Base-by-base conservation (phyloP, 2,329 filamentous ascomycete genomes). In the Xylariaceae sp. region DNA sequence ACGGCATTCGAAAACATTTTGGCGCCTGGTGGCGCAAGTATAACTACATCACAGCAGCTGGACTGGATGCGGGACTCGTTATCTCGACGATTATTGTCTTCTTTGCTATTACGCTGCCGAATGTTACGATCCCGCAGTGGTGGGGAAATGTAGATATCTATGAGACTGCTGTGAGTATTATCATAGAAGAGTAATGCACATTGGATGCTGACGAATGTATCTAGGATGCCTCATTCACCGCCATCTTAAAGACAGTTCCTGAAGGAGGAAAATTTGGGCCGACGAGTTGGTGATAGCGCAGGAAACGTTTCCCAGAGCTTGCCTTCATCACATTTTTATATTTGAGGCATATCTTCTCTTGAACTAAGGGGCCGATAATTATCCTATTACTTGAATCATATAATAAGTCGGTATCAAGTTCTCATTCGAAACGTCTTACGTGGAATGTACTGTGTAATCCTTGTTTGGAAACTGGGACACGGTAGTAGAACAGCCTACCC, bases 11-110 rank as follows among this genome's bases (percentile, higher is more conserved):
- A 28, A 77, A 78, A 62, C 75, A 76, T 37, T 84, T 75, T 67
- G 73, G 75, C n/a, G 83, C 79, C 0, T 87, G 85, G 85, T 88
- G 85, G 85, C 77, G 76, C 63, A 74, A 67, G 12, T 77, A 78
- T 56, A 77, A 76, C 59, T 77, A 76, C 58, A 66, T 76, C 46
- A 76, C 75, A 1, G 73, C 76, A 0, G 74, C 75, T 0, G 75
- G 72, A 0, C 65, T 78, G 23, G 76, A 78, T 26, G 72, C 71
- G 1, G 75, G 75, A 2, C 69, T 78, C 5, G 69, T 76, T 12
- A 62, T 78, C 14, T 70, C 69, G 12, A 77, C 74, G 1, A 73
- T 74, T 24, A 64, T 75, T 9, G 66, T 74, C 34, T 75, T 74
- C 61, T 75, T 75, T 41, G 71, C 70, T 11, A 73, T 75, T 39